Conservation (phyloP, 192 early-diverging fungal species). For the Coemansia sp. region DNA sequence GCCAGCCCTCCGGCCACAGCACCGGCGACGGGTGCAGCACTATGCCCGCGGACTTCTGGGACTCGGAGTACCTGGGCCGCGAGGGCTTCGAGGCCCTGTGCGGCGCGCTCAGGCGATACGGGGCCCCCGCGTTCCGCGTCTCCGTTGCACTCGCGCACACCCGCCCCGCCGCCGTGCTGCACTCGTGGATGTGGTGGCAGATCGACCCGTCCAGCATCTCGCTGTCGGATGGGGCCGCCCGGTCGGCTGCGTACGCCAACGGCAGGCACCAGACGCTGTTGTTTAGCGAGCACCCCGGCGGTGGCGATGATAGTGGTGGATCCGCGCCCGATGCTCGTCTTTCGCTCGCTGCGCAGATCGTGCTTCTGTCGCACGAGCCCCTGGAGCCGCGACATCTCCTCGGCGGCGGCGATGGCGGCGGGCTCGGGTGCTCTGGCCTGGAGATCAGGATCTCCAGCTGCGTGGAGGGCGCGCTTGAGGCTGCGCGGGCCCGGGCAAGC, state of each 20-base stretch:
- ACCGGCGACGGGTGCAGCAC: background rate
- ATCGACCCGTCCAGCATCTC: conserved; percentile 32
- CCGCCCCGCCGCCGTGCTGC: conserved; percentile 21
- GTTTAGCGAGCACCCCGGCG: conserved; percentile 15
- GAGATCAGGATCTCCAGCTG: conserved; percentile 4
- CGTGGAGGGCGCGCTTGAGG: conserved; percentile 14
- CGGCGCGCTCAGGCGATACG: conserved; percentile 20
- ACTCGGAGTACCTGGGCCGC: conserved; percentile 42
- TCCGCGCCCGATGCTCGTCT: background rate
- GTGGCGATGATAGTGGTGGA: background rate
- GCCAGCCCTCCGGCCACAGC: background rate
- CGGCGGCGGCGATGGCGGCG: background rate
- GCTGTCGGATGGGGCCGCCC: background rate
- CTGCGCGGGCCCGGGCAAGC: background rate
- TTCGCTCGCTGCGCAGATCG: conserved; percentile 14
- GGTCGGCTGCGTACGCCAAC: conserved; percentile 10
- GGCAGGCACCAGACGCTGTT: conserved; percentile 1
- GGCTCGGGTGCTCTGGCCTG: background rate
- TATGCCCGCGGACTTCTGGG: conserved; percentile 36
- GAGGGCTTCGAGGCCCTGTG: conserved; percentile 27
- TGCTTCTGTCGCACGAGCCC: conserved; percentile 26
- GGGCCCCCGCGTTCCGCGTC: conserved; percentile 17
- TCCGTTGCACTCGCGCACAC: conserved; percentile 18
- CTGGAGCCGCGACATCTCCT: conserved; percentile 1
- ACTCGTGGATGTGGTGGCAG: conserved; percentile 55